Percentiles rank a stretch among this genome's conserved stretches.
Conservation (phyloP, 495 filamentous ascomycete genomes). For the Amniculicola lignicola region DNA sequence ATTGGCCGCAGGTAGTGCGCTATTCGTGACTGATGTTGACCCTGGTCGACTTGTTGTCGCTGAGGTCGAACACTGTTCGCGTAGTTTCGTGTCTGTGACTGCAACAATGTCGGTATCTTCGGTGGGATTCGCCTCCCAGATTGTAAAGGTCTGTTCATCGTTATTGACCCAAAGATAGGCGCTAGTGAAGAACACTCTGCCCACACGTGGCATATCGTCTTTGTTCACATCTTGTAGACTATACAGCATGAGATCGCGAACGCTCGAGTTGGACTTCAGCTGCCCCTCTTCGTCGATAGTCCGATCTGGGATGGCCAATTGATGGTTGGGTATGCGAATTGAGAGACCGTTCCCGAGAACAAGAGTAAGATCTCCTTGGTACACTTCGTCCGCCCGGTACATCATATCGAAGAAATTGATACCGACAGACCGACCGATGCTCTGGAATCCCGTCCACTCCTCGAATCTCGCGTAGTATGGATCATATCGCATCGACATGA, state of each 20-base stretch:
- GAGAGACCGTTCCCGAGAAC: constrained; percentile 6
- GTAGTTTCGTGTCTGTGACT: neutral
- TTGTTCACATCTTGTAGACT: constrained; percentile 34
- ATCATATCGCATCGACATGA: constrained; percentile 31
- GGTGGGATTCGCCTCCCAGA: constrained; percentile 37
- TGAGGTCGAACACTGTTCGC: neutral
- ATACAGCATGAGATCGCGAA: constrained; percentile 35
- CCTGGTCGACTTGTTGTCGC: too few species aligned
- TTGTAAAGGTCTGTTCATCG: constrained; percentile 33
- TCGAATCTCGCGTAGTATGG: constrained; percentile 36
- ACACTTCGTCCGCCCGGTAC: constrained; percentile 20
- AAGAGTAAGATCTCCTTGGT: constrained; percentile 34
- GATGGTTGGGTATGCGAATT: constrained; percentile 39
- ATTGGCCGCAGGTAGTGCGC: too few species aligned
- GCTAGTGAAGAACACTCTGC: constrained; percentile 44
- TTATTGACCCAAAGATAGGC: constrained; percentile 45
- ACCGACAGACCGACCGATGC: constrained; percentile 6
- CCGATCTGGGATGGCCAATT: constrained; percentile 40
- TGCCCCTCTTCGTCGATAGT: constrained; percentile 28
- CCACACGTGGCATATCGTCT: constrained; percentile 40
- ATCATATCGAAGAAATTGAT: constrained; percentile 30
- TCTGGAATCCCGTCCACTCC: constrained; percentile 17
- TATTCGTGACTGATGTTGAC: too few species aligned
- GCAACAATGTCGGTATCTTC: constrained; percentile 29
- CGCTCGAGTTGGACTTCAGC: constrained; percentile 26